Percentiles rank a stretch among this genome's conserved stretches.
These are phyloP conservation scores for Xylaria sp. DNA, from an alignment of 2,329 filamentous ascomycete species.

Conservation along the genomic window DNA sequence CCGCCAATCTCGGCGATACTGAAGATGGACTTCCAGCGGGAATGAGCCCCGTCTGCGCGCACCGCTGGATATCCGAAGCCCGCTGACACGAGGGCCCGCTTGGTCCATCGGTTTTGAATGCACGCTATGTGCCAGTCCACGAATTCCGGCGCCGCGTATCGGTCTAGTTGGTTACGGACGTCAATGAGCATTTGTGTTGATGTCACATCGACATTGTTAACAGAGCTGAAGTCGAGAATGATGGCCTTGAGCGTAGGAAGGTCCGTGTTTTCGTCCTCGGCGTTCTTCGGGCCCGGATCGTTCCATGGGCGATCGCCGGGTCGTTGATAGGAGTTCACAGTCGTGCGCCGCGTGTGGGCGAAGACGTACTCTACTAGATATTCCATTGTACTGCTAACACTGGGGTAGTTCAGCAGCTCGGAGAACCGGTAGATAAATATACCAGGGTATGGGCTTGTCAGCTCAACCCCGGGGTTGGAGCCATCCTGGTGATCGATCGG, in stretches of 20 bases:
- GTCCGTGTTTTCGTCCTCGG: conserved; percentile 58
- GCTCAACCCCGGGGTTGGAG: conserved; percentile 83
- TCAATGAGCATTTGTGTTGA: conserved; percentile 94
- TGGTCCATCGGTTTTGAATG: conserved; percentile 94
- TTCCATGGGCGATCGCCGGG: conserved; percentile 93
- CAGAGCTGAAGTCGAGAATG: conserved; percentile 91
- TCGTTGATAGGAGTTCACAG: conserved; percentile 70
- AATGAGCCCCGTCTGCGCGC: conserved; percentile 61
- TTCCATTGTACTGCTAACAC: conserved; percentile 89
- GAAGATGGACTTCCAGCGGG: conserved; percentile 94
- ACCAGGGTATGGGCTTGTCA: conserved; percentile 87
- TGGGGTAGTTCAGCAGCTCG: conserved; percentile 96
- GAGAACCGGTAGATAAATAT: conserved; percentile 96
- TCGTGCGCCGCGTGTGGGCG: conserved; percentile 79
- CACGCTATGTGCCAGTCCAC: conserved; percentile 98
- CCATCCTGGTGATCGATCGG: conserved; percentile 90
- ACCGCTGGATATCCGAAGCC: conserved; percentile 87
- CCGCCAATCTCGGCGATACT: conserved; percentile 89
- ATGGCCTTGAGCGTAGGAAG: conserved; percentile 84
- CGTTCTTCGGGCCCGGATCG: conserved; percentile 78
- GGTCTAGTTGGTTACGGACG: conserved; percentile 91
- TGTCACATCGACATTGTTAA: conserved; percentile 94
- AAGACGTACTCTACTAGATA: conserved; percentile 77
- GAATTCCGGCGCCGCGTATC: conserved; percentile 79
- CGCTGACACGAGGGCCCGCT: conserved; percentile 85